Evolutionary conservation across 306 rosid species (phyloP).

Genomic region (Citrullus mucosospermus): DNA sequence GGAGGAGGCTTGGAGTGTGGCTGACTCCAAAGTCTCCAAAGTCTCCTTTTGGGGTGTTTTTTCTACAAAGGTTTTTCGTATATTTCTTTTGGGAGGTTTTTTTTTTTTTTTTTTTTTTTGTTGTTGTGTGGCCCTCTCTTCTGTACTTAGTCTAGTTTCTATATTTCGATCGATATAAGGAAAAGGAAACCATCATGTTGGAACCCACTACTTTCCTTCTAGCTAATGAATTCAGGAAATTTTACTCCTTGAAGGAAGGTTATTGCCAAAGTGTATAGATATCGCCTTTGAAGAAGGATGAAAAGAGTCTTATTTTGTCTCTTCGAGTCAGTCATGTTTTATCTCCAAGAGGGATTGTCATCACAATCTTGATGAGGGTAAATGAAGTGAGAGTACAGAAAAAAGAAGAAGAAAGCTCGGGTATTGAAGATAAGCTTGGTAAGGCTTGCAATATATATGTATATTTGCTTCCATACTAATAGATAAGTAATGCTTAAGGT

Average conservation of each 20-base stretch:
- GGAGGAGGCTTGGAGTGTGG: not conserved
- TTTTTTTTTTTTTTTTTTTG: not conserved
- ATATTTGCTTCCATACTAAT: not conserved
- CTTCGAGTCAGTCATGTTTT: not conserved
- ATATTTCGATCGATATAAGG: not conserved
- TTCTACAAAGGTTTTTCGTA: not conserved
- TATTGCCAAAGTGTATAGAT: not conserved
- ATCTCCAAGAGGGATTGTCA: not conserved
- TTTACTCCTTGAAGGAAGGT: not conserved
- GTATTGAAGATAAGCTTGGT: not conserved
- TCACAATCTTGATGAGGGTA: not conserved
- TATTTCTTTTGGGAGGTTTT: not conserved
- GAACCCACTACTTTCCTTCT: not conserved
- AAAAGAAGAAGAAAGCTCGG: not conserved
- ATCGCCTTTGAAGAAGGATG: not conserved
- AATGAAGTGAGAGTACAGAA: not conserved
- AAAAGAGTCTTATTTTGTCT: not conserved
- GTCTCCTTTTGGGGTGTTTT: not conserved
- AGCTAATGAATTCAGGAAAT: not conserved
- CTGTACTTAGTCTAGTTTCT: not conserved
- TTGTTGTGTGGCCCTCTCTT: not conserved
- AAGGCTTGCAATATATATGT: not conserved
- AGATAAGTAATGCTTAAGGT: not conserved
- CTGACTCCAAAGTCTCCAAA: not conserved
- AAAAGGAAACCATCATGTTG: not conserved